A percentile compares a stretch with the other conserved stretches of the same genome.
Evolutionary conservation across 331 rosid genomes (phyloP).

Genomic region (Erythrophleum ivorense): DNA sequence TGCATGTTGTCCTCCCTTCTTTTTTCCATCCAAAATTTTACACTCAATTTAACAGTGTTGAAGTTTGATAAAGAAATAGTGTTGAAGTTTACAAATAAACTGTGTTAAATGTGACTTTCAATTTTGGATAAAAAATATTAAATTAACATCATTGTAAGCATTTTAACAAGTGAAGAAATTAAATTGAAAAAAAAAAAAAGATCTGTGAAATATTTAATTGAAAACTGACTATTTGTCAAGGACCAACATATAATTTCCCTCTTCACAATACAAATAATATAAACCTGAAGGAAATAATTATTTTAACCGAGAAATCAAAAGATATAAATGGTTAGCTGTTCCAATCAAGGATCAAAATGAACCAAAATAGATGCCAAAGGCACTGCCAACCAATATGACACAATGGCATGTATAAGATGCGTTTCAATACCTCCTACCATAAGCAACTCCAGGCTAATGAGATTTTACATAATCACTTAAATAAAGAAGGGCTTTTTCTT

Average conservation of each 20-base stretch:
- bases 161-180: no score
- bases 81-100: no score
- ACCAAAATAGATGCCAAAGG: constrained; percentile 25
- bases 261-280: not conserved
- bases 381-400: constrained; percentile 22
- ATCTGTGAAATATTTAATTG: not conserved
- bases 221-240: not conserved
- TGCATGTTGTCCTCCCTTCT: no score
- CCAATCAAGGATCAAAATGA: constrained; percentile 9
- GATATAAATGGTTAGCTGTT: not conserved
- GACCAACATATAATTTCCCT: not conserved
- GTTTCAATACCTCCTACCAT: constrained; percentile 30
- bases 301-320: not conserved
- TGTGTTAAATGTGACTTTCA: no score
- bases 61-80: no score
- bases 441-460: constrained; percentile 35
- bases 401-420: constrained; percentile 18
- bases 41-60: no score
- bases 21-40: no score
- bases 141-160: no score
- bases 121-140: no score
- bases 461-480: constrained; percentile 32
- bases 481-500: not conserved
- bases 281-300: no score
- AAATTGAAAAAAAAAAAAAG: not conserved